Evolutionary conservation across 1,284 basidiomycete genomes (phyloP).

Genomic region (Quambalaria eucalypti): DNA sequence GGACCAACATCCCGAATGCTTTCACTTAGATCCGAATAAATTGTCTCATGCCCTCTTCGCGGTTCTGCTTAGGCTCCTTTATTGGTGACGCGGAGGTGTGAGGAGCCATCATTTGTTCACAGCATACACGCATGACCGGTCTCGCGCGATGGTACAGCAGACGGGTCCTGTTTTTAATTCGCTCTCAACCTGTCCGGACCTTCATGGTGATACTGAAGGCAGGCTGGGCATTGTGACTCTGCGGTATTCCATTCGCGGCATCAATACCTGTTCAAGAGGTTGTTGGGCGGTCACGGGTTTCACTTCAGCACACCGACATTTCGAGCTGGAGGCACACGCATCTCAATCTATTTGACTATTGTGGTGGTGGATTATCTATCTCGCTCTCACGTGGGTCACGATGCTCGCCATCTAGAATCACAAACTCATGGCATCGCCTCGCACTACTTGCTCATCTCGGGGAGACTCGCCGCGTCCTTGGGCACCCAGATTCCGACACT

Average conservation of each 20-base stretch:
- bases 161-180: no score
- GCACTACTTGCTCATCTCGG: background rate
- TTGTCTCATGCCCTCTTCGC: background rate
- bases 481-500: slow-evolving; percentile 25
- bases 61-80: background rate
- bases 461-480: slow-evolving; percentile 11
- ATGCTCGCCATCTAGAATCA: background rate
- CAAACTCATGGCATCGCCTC: background rate
- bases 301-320: background rate
- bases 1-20: background rate
- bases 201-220: no score
- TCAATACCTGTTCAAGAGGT: background rate
- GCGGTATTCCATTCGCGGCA: no score
- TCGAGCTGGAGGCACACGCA: background rate
- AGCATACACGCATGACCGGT: no score
- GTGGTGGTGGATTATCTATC: background rate
- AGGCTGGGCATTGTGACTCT: no score
- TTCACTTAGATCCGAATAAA: background rate
- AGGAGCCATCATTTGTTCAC: no score
- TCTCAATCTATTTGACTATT: background rate
- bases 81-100: no score
- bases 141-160: no score
- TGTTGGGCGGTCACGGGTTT: background rate
- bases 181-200: no score
- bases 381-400: background rate